Conservation (phyloP, 495 filamentous ascomycete species). For the Hypoxylon fragiforme region DNA sequence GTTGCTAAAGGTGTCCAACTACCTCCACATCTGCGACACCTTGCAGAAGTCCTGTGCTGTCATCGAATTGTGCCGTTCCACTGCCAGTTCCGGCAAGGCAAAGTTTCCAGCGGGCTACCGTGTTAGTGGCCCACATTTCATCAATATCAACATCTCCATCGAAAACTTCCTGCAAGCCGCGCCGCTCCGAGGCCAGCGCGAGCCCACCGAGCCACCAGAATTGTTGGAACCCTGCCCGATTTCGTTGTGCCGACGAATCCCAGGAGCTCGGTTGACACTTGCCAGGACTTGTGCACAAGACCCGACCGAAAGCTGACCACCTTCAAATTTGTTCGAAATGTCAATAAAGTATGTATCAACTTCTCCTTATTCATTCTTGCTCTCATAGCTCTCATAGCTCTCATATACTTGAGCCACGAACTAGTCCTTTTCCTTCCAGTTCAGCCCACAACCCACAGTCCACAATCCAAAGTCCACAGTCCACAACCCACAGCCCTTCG, state of each 20-base stretch:
- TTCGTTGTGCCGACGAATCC: constrained; percentile 42
- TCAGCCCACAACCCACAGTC: constrained; percentile 2
- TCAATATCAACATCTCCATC: constrained; percentile 37
- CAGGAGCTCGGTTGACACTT: constrained; percentile 37
- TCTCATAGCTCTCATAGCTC: too few relatives aligned
- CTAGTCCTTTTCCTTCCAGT: too few relatives aligned
- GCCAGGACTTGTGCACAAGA: constrained; percentile 35
- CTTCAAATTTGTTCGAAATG: constrained; percentile 55
- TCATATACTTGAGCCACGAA: constrained; percentile 20
- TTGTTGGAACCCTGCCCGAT: constrained; percentile 35
- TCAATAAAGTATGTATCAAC: constrained; percentile 66
- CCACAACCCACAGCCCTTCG: too few relatives aligned
- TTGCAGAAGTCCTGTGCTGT: constrained; percentile 23
- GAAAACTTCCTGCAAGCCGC: constrained; percentile 39
- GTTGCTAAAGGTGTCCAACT: neutral
- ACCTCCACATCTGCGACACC: constrained; percentile 34
- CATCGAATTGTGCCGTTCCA: constrained; percentile 20
- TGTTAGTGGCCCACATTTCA: constrained; percentile 35
- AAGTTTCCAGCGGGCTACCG: constrained; percentile 32
- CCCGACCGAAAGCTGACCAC: constrained; percentile 49
- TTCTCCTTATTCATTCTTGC: constrained; percentile 28
- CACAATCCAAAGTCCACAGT: too few relatives aligned
- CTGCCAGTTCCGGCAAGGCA: constrained; percentile 30
- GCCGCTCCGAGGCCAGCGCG: constrained; percentile 36
- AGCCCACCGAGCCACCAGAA: constrained; percentile 35